A percentile compares a stretch with the other conserved stretches of the same genome.
These are phyloP conservation scores for Peronospora destructor DNA, from an alignment of 352 stramenopile species.

Conservation along the genomic window DNA sequence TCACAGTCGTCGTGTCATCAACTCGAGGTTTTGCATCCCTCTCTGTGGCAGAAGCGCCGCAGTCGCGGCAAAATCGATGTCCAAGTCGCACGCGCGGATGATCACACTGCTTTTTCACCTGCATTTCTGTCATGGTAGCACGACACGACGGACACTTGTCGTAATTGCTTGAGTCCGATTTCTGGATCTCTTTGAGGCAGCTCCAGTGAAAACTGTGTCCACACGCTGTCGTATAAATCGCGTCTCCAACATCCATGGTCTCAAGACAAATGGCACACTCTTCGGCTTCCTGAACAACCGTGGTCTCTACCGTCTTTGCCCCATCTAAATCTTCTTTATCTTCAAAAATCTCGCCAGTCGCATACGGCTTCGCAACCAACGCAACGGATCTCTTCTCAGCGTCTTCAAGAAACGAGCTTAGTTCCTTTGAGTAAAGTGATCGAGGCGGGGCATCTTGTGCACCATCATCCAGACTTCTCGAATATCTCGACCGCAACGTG, in stretches of 20 bases:
- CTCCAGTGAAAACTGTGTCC: slow-evolving; percentile 83
- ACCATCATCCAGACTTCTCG: slow-evolving; percentile 53
- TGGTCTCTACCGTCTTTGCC: slow-evolving; percentile 25
- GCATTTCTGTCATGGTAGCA: slow-evolving; percentile 66
- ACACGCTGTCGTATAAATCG: slow-evolving; percentile 79
- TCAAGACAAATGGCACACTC: slow-evolving; percentile 84
- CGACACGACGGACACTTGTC: slow-evolving; percentile 82
- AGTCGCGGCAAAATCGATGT: slow-evolving; percentile 78
- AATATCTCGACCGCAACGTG: slow-evolving; percentile 32
- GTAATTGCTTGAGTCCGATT: slow-evolving; percentile 71
- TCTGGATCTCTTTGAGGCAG: slow-evolving; percentile 79
- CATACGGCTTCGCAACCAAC: slow-evolving; percentile 34
- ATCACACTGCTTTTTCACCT: slow-evolving; percentile 80
- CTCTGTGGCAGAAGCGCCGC: slow-evolving; percentile 46
- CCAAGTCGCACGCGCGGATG: slow-evolving; percentile 72
- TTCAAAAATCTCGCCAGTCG: slow-evolving; percentile 16
- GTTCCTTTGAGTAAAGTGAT: slow-evolving; percentile 37
- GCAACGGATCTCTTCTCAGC: slow-evolving; percentile 49
- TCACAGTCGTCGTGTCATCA: slow-evolving; percentile 27
- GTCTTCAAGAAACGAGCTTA: slow-evolving; percentile 49
- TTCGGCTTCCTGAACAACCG: slow-evolving; percentile 55
- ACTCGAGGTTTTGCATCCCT: slow-evolving; percentile 58
- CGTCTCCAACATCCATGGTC: slow-evolving; percentile 68
- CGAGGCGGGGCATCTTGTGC: slow-evolving; percentile 16
- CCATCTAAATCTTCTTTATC: slow-evolving; percentile 21